phyloP scores from a whole-genome alignment of 495 filamentous ascomycete genomes.

The Neohortaea acidophila region DNA sequence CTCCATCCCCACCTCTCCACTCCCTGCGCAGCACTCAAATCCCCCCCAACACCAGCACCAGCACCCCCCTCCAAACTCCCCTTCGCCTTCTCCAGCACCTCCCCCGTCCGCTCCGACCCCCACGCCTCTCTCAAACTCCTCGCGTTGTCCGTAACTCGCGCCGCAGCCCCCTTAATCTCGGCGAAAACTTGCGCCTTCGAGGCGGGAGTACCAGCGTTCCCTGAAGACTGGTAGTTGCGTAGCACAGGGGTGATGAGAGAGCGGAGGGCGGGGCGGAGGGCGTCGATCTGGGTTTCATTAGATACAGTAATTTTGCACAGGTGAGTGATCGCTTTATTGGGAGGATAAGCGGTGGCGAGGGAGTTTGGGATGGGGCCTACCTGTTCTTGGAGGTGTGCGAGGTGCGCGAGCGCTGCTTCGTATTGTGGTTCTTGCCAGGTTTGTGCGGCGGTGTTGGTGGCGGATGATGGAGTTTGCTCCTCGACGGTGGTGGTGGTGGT shows the following conservation, averaged over 20 bases:
- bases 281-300: slow-evolving; percentile 8
- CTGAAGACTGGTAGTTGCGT: not conserved
- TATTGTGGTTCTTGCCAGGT: too few relatives aligned
- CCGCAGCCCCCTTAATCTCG: slow-evolving; percentile 7
- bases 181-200: slow-evolving; percentile 11
- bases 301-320: not conserved
- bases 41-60: slow-evolving; percentile 2
- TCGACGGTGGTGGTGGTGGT: too few relatives aligned
- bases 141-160: slow-evolving; percentile 3
- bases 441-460: too few relatives aligned
- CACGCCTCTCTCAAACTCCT: slow-evolving; percentile 4
- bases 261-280: slow-evolving; percentile 5
- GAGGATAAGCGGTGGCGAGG: not conserved
- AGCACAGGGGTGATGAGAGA: slow-evolving; percentile 5
- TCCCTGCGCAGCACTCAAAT: not conserved
- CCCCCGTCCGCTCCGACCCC: slow-evolving; percentile 4
- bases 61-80: slow-evolving; percentile 6
- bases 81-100: slow-evolving; percentile 1
- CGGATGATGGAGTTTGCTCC: too few relatives aligned
- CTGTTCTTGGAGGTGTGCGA: slow-evolving; percentile 10
- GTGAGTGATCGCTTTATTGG: not conserved
- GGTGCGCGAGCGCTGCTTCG: slow-evolving; percentile 11
- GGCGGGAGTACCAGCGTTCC: not conserved
- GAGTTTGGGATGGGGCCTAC: too few relatives aligned
- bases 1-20: not conserved